Evolutionary conservation across 768 basidiomycete species (phyloP).

Genomic region (Tulasnella sp.): DNA sequence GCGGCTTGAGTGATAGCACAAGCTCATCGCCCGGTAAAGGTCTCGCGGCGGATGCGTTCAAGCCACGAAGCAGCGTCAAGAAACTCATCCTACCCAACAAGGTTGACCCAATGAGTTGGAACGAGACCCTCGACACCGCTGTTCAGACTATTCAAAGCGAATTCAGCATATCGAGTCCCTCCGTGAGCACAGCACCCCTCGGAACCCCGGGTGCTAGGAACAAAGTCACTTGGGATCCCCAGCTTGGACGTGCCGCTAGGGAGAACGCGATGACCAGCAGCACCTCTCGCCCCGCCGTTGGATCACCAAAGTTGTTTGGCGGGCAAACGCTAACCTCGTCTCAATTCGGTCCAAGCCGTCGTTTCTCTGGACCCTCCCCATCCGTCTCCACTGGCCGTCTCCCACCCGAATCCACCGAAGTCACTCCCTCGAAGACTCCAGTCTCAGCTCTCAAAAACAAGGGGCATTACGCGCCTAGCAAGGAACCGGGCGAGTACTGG

Average conservation of each 20-base stretch:
- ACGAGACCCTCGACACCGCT: constrained; percentile 6
- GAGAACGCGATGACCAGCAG: not conserved
- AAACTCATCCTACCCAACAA: constrained; percentile 62
- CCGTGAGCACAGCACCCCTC: not conserved
- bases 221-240: constrained; percentile 18
- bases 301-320: not conserved
- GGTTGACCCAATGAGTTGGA: constrained; percentile 14
- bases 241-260: constrained; percentile 10
- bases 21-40: not conserved
- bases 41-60: constrained; percentile 51
- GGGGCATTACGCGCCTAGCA: constrained; percentile 37
- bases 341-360: not conserved
- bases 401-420: not conserved
- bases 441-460: constrained; percentile 15
- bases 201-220: not conserved
- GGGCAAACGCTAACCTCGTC: not conserved
- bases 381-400: not conserved
- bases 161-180: not conserved
- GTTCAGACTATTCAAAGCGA: constrained; percentile 3
- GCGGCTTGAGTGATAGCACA: constrained; percentile 14
- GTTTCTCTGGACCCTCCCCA: constrained; percentile 2
- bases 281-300: not conserved
- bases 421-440: constrained; percentile 1
- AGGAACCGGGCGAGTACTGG: constrained; percentile 82
- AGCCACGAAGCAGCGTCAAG: constrained; percentile 73